These are phyloP conservation scores for Plasmodium chabaudi DNA, from an alignment of 169 alveolate species.

Conservation along the genomic window DNA sequence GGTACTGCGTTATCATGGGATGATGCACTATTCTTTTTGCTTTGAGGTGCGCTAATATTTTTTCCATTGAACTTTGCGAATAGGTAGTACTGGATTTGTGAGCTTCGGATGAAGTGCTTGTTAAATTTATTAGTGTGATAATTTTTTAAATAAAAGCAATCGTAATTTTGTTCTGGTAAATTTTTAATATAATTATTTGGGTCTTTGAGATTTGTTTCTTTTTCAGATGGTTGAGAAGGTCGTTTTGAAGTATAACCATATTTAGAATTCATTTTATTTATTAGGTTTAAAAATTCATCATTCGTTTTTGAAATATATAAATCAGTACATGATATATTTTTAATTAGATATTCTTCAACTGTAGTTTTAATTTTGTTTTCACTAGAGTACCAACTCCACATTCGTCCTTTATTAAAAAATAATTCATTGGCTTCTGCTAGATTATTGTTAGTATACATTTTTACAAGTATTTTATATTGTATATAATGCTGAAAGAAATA, in stretches of 20 bases:
- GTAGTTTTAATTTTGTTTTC: constrained; percentile 21
- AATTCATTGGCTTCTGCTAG: constrained; percentile 46
- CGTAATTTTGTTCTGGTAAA: too few relatives aligned
- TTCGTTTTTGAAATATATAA: constrained; percentile 2
- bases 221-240: too few relatives aligned
- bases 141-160: constrained; percentile 16
- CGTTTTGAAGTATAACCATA: too few relatives aligned
- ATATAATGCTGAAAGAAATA: constrained; percentile 39
- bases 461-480: constrained; percentile 39
- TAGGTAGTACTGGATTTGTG: constrained; percentile 21
- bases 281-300: constrained; percentile 19
- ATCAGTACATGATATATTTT: constrained; percentile 26
- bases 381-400: constrained; percentile 61
- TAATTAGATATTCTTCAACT: constrained; percentile 32
- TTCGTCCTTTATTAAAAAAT: constrained; percentile 22
- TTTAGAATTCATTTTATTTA: neutral
- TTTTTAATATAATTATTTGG: neutral
- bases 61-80: neutral
- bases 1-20: neutral
- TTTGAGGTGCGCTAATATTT: too few relatives aligned
- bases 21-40: neutral
- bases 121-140: constrained; percentile 35
- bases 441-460: constrained; percentile 15
- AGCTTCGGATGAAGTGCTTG: constrained; percentile 2
- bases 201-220: neutral